Percentiles rank a stretch among this genome's conserved stretches.
These are phyloP conservation scores for Wickerhamomyces canadensis DNA, from an alignment of 805 yeast species.

Conservation along the genomic window DNA sequence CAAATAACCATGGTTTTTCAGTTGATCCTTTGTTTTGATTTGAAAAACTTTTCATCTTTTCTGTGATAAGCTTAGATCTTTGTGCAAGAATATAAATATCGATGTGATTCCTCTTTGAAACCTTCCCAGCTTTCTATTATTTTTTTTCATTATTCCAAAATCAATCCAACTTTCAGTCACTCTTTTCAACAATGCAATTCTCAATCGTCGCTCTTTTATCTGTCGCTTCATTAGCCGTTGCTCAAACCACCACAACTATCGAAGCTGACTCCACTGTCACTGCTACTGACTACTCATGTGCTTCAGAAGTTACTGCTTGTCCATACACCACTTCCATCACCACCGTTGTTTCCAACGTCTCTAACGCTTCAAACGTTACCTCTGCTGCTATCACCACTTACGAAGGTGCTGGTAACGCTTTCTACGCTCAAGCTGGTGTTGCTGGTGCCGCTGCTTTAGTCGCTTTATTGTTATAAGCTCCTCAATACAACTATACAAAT, in stretches of 20 bases:
- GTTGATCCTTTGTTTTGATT: too few relatives aligned
- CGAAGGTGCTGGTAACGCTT: constrained; percentile 24
- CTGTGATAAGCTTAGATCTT: too few relatives aligned
- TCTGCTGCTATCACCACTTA: constrained; percentile 21
- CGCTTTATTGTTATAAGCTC: constrained; percentile 24
- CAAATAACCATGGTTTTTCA: too few relatives aligned
- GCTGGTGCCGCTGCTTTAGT: constrained; percentile 26
- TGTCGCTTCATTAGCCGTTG: constrained; percentile 22
- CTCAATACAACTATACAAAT: not conserved
- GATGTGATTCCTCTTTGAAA: not conserved
- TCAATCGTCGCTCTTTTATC: constrained; percentile 23
- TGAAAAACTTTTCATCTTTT: too few relatives aligned
- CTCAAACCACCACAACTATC: constrained; percentile 15
- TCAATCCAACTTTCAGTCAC: constrained; percentile 22
- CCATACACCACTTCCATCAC: constrained; percentile 6
- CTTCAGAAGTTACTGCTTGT: constrained; percentile 11
- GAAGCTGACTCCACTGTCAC: constrained; percentile 7
- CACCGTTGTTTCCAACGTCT: constrained; percentile 5
- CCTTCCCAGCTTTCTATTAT: not conserved
- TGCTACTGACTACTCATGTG: constrained; percentile 11
- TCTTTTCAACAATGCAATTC: constrained; percentile 28
- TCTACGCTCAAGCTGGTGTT: constrained; percentile 25
- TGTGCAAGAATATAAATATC: too few relatives aligned
- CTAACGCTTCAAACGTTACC: constrained; percentile 19
- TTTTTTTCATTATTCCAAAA: constrained; percentile 3